Evolutionary conservation across 306 rosid species (phyloP), one percentile per base, ranked within the genome.

Genomic region (Vigna reflexopilosa): DNA sequence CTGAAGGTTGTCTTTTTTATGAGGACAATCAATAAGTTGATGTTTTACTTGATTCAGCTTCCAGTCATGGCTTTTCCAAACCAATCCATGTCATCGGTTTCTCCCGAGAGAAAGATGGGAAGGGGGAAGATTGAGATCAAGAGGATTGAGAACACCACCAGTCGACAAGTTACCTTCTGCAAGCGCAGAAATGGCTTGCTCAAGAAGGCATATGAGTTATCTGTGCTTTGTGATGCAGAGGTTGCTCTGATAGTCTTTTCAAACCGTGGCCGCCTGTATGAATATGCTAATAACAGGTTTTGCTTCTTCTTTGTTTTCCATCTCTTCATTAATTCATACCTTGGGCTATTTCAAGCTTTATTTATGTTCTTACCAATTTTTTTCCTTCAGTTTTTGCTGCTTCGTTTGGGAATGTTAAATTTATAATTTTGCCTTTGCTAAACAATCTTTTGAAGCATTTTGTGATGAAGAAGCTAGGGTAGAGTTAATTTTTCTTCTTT

Each of bases 211-310:
- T 85, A 85, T 82, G 88, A 85, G 32, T 58, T 85, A 30, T 85
- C 88, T 79, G 99, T 95, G 40, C 97, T 95, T 52, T 95, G 99
- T 83, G 99, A 95, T 86, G 99, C 99, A 4, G 99, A 85, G 66
- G 89, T 86, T 48, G 87, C 89, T 73, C 85, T 86, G 0, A 83
- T 86, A 1, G 85, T 86, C 78, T 86, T 86, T 66, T 86, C 89
- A 1, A 86, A 61, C 68, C 87, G 89, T 16, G 89, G 89, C n/a
- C 83, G 89, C 12, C 88, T 85, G 80, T 85, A 85, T 58, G 88
- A 85, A 71, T 85, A 85, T 79, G 88, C 88, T 26, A 85, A 85
- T 34, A 75, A 85, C 80, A 85, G 88, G 88, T 85, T 84, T 30
- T 30, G 34, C 30, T 3, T 10, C 0, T 6, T 47, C 16, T 73